Evolutionary conservation across 176 grass and related monocot genomes (phyloP).

Genomic region (Triticum turgidum): DNA sequence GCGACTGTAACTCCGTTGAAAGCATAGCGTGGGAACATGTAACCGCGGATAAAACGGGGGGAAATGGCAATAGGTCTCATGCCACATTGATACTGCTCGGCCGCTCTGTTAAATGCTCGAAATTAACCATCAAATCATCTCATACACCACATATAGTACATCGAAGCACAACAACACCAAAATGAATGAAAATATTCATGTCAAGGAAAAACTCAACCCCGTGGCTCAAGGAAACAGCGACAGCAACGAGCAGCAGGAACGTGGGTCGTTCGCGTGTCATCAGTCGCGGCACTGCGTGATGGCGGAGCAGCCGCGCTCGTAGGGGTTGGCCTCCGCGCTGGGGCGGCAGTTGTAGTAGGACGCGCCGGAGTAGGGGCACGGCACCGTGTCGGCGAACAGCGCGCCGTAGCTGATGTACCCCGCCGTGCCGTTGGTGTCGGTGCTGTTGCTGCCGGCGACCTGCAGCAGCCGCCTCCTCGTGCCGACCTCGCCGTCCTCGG

Average conservation of each 20-base stretch:
- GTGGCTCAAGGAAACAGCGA: neutral
- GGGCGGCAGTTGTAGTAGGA: constrained; percentile 84
- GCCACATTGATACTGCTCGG: neutral
- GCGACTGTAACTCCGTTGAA: too few relatives aligned
- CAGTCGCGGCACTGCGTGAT: constrained; percentile 54
- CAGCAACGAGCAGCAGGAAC: too few relatives aligned
- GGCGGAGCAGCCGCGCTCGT: constrained; percentile 52
- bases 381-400: constrained; percentile 6
- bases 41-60: too few relatives aligned
- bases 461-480: constrained; percentile 20
- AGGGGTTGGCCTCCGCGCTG: constrained; percentile 59
- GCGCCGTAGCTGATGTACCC: constrained; percentile 67
- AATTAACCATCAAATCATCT: neutral
- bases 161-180: neutral
- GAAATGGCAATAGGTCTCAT: too few relatives aligned
- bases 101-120: neutral
- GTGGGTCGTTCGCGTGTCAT: neutral
- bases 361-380: constrained; percentile 39
- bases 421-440: neutral
- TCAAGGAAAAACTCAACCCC: neutral
- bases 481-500: neutral
- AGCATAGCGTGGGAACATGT: too few relatives aligned
- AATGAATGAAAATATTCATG: neutral
- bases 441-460: neutral
- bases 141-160: constrained; percentile 7